Conservation (phyloP, 2,329 filamentous ascomycete species). For the Tolypocladium inflatum region DNA sequence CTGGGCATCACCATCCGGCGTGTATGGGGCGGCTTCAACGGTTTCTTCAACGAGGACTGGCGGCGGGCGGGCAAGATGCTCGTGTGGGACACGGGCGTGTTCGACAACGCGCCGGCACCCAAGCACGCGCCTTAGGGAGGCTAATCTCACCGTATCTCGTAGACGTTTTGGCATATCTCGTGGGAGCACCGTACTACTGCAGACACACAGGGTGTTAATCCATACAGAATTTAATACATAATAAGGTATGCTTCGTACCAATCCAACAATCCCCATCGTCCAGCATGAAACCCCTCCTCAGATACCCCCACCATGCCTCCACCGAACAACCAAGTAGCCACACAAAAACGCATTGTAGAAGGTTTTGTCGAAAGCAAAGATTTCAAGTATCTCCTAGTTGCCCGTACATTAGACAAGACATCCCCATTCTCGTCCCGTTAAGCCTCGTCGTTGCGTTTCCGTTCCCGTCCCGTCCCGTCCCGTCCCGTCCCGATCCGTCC, state of each 20-base stretch:
- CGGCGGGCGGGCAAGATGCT: constrained; percentile 46
- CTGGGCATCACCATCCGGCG: constrained; percentile 33
- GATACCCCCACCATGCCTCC: neutral
- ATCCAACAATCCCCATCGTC: too few species aligned
- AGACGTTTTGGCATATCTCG: neutral
- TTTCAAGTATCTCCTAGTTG: neutral
- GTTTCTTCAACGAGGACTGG: constrained; percentile 53
- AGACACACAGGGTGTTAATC: neutral
- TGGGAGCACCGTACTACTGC: neutral
- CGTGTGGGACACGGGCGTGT: constrained; percentile 46
- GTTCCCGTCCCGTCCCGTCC: neutral
- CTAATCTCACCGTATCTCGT: neutral
- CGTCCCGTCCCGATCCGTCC: neutral
- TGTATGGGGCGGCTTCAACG: constrained; percentile 51
- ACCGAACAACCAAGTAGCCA: neutral
- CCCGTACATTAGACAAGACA: constrained; percentile 1
- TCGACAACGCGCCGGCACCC: constrained; percentile 6
- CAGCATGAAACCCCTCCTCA: neutral
- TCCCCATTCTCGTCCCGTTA: neutral
- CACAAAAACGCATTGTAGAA: neutral
- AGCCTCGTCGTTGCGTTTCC: too few species aligned
- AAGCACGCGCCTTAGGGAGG: neutral
- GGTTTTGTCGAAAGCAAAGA: neutral
- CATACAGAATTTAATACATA: neutral
- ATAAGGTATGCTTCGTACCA: neutral